phyloP scores from a whole-genome alignment of 2,329 filamentous ascomycete genomes.

The Pseudogymnoascus destructans region DNA sequence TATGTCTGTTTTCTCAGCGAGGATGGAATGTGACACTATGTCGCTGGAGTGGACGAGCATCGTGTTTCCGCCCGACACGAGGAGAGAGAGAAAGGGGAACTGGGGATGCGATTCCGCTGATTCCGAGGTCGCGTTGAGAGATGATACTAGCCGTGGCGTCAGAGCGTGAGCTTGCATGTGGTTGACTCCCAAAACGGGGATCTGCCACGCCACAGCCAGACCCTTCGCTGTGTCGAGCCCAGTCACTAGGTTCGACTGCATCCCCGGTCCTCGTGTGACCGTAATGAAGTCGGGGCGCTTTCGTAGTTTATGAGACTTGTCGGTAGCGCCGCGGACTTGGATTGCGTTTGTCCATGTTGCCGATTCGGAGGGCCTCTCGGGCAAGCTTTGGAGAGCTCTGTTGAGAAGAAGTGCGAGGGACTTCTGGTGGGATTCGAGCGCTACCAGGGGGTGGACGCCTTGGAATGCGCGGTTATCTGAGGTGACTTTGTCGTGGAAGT shows the following conservation, averaged over 20 bases:
- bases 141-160: constrained; percentile 64
- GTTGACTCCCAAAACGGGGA: constrained; percentile 75
- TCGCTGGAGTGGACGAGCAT: constrained; percentile 64
- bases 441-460: constrained; percentile 68
- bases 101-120: constrained; percentile 29
- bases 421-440: constrained; percentile 62
- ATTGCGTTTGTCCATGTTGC: constrained; percentile 16
- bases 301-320: constrained; percentile 18
- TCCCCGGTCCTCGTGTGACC: constrained; percentile 82
- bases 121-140: constrained; percentile 31
- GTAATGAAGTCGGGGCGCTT: constrained; percentile 68
- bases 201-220: constrained; percentile 66
- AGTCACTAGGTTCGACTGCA: constrained; percentile 62
- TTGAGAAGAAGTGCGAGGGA: constrained; percentile 56
- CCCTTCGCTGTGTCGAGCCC: constrained; percentile 82
- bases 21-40: constrained; percentile 55
- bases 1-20: constrained; percentile 64
- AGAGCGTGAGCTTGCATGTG: constrained; percentile 97
- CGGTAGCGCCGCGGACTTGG: constrained; percentile 13
- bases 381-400: constrained; percentile 45
- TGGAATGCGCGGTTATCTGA: constrained; percentile 61
- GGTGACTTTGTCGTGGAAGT: constrained; percentile 71
- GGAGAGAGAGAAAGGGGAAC: constrained; percentile 78
- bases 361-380: constrained; percentile 8
- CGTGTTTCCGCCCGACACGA: constrained; percentile 88